Base-by-base conservation (phyloP, 2,329 filamentous ascomycete species). In the Pseudogymnoascus verrucosus region DNA sequence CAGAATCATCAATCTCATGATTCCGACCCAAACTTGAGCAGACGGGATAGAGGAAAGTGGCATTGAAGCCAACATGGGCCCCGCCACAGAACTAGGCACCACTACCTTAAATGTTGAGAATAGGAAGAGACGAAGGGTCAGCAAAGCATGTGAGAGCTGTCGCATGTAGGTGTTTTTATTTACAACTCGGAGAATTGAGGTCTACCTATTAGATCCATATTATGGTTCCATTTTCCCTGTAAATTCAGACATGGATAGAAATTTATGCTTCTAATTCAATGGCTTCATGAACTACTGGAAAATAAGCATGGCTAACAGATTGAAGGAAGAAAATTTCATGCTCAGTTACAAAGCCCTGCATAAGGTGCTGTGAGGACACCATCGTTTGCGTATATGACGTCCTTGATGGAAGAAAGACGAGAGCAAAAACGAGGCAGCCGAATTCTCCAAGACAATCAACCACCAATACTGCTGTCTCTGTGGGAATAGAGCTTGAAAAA, bases 371-470 rank as follows among this genome's bases (percentile, higher is more conserved):
- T 6, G 34, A 62, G 51, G 60, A 62, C 28, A 31, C n/a, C 1
- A 5, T 62, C 5, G 12, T 62, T 11, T 62, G 60, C 39, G 21
- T 26, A 4, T 62, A 40, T 16, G 42, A 44, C n/a, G 39, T 40
- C 12, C 12, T 62, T 42, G 60, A 62, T 51, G 60, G 60, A 16
- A 39, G 60, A 21, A 23, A 39, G 42, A 47, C 60, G 23, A 40
- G 39, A 42, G 42, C 37, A 47, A 40, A 19, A 77, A 79, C 62
- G 6, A 47, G 42, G 21, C 42, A 47, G 14, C 42, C 42, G 11
- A 47, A 4, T 47, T 47, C 42, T 47, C 12, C 42, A 47, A 47
- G 42, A 23, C 42, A 26, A 47, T 26, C 19, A 26, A 47, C 21
- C 21, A n/a, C 42, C 21, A 14, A 47, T 26, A 26, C 42, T 47